Evolutionary conservation across 805 yeast species (phyloP).

Genomic region (Candida adriatica): DNA sequence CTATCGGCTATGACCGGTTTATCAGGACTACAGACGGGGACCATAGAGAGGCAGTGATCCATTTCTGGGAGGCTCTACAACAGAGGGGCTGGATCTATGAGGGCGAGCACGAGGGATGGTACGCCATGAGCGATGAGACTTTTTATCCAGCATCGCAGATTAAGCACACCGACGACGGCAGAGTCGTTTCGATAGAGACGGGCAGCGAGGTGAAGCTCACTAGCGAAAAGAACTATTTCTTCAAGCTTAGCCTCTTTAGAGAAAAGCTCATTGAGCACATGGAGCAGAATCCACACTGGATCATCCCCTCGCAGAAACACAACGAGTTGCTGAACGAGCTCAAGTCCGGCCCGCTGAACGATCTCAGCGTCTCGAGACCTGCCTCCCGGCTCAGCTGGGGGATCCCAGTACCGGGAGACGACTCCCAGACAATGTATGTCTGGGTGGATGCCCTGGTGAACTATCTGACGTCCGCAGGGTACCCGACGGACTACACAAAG

Average conservation of each 20-base stretch:
- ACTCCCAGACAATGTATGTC: slow-evolving; percentile 76
- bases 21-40: slow-evolving; percentile 87
- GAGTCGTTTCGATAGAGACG: slow-evolving; percentile 54
- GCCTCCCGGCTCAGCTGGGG: slow-evolving; percentile 79
- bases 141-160: slow-evolving; percentile 84
- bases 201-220: slow-evolving; percentile 69
- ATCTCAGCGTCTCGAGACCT: slow-evolving; percentile 87
- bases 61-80: slow-evolving; percentile 61
- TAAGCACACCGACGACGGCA: slow-evolving; percentile 27
- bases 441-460: slow-evolving; percentile 95
- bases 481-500: slow-evolving; percentile 29
- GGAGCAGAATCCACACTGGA: slow-evolving; percentile 45
- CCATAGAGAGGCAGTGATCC: slow-evolving; percentile 57
- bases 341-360: slow-evolving; percentile 40
- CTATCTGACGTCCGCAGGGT: slow-evolving; percentile 70
- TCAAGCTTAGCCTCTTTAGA: slow-evolving; percentile 60
- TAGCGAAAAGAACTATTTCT: slow-evolving; percentile 82
- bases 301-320: slow-evolving; percentile 58
- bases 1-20: slow-evolving; percentile 64
- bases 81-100: slow-evolving; percentile 65
- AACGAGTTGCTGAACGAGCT: slow-evolving; percentile 53
- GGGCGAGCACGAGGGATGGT: slow-evolving; percentile 91
- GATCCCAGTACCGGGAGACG: slow-evolving; percentile 76
- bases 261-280: slow-evolving; percentile 42
- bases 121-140: slow-evolving; percentile 89